These are phyloP conservation scores for Trichophyton equinum DNA, from an alignment of 2,329 filamentous ascomycete species.

Conservation along the genomic window DNA sequence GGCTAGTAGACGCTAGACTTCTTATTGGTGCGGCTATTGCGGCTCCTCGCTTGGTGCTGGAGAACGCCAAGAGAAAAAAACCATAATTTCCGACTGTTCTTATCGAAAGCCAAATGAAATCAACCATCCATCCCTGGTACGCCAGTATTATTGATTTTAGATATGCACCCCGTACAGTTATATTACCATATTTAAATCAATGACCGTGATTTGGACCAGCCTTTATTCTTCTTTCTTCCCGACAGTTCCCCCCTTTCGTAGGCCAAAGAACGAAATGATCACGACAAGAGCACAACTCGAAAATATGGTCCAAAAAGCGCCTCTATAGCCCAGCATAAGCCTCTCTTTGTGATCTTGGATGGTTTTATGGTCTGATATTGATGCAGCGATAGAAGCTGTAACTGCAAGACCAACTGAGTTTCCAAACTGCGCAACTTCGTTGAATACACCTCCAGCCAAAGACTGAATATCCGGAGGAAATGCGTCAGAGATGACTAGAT, in stretches of 20 bases:
- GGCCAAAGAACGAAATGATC: constrained; percentile 10
- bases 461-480: constrained; percentile 46
- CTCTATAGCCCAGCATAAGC: constrained; percentile 9
- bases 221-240: constrained; percentile 6
- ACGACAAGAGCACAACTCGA: constrained; percentile 8
- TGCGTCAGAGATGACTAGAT: constrained; percentile 42
- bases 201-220: too few relatives aligned
- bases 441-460: constrained; percentile 50
- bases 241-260: constrained; percentile 10
- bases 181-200: too few relatives aligned
- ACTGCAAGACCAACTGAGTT: constrained; percentile 42
- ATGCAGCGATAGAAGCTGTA: constrained; percentile 34
- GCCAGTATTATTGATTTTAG: too few relatives aligned
- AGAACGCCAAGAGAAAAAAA: too few relatives aligned
- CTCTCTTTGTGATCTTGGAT: constrained; percentile 1
- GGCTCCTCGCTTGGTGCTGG: not conserved
- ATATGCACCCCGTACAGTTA: too few relatives aligned
- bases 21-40: not conserved
- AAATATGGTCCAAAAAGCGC: constrained; percentile 13
- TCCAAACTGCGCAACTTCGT: constrained; percentile 46
- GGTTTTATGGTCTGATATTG: constrained; percentile 6
- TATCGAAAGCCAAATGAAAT: too few relatives aligned
- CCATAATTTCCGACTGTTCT: too few relatives aligned
- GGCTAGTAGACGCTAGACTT: not conserved
- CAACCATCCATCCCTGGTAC: too few relatives aligned